These are phyloP conservation scores for Boechera divaricarpa DNA, from an alignment of 345 rosid species.

Conservation along the genomic window DNA sequence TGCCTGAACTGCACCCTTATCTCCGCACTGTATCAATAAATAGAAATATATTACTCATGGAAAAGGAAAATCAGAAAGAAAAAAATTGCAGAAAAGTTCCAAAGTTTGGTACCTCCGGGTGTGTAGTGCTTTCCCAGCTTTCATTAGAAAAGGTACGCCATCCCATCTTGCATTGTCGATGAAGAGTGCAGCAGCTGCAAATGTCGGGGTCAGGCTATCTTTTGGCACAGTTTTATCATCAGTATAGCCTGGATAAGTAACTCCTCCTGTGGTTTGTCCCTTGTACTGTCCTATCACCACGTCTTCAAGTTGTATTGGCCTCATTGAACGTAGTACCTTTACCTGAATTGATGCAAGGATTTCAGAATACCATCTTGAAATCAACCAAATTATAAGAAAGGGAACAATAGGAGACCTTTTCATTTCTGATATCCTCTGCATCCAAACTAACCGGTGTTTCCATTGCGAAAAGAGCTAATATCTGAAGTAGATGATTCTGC, in stretches of 20 bases:
- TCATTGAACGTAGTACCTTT: constrained; percentile 94
- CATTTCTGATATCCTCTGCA: constrained; percentile 97
- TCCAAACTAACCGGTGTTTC: constrained; percentile 99
- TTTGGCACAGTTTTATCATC: constrained; percentile 92
- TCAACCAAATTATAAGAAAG: not conserved
- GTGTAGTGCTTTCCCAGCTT: constrained; percentile 95
- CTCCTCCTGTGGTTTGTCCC: constrained; percentile 80
- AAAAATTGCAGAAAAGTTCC: not conserved
- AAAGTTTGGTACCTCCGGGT: constrained; percentile 55
- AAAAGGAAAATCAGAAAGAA: not conserved
- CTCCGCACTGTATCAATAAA: constrained; percentile 67
- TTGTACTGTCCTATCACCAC: constrained; percentile 89
- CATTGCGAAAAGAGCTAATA: constrained; percentile 96
- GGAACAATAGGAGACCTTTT: constrained; percentile 60
- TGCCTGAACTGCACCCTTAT: constrained; percentile 97
- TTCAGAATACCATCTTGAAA: not conserved
- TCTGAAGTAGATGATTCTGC: constrained; percentile 99
- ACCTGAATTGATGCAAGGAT: constrained; percentile 55
- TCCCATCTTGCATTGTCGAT: constrained; percentile 99
- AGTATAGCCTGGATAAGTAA: constrained; percentile 75
- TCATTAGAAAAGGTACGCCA: constrained; percentile 96
- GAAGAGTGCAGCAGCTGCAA: constrained; percentile 98
- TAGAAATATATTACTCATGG: not conserved
- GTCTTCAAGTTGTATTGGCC: constrained; percentile 80
- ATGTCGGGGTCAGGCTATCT: constrained; percentile 89